These are phyloP conservation scores for Neofusicoccum laricinum DNA, from an alignment of 2,329 filamentous ascomycete species.

Conservation along the genomic window DNA sequence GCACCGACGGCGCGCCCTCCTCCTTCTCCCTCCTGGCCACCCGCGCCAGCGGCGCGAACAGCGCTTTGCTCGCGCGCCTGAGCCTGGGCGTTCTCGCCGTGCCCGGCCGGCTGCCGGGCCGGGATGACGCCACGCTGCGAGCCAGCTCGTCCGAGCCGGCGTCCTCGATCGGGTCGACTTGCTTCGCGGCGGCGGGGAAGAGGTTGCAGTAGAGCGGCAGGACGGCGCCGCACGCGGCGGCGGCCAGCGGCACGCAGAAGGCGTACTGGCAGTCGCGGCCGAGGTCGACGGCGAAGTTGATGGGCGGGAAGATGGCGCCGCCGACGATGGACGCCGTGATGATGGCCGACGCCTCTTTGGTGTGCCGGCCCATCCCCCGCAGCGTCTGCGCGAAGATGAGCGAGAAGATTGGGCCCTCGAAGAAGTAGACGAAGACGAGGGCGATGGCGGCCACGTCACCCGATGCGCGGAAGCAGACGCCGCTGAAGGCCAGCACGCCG, in stretches of 20 bases:
- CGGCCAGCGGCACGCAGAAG: slow-evolving; percentile 52
- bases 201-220: slow-evolving; percentile 56
- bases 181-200: slow-evolving; percentile 45
- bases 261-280: slow-evolving; percentile 44
- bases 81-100: not conserved
- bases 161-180: slow-evolving; percentile 49
- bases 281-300: slow-evolving; percentile 48
- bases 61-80: not conserved
- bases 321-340: slow-evolving; percentile 55
- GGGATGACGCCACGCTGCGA: too few relatives aligned
- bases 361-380: slow-evolving; percentile 57
- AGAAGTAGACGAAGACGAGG: slow-evolving; percentile 55
- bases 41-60: not conserved
- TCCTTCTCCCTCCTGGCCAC: not conserved
- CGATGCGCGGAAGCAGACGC: slow-evolving; percentile 48
- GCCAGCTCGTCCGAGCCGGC: not conserved
- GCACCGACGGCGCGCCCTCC: not conserved
- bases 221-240: slow-evolving; percentile 50
- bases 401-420: slow-evolving; percentile 60
- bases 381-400: slow-evolving; percentile 58
- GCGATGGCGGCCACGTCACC: slow-evolving; percentile 46
- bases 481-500: slow-evolving; percentile 52
- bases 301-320: slow-evolving; percentile 55
- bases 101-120: not conserved
- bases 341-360: slow-evolving; percentile 54